Conservation (phyloP, 2,329 filamentous ascomycete species). For the Gyromitra esculenta region DNA sequence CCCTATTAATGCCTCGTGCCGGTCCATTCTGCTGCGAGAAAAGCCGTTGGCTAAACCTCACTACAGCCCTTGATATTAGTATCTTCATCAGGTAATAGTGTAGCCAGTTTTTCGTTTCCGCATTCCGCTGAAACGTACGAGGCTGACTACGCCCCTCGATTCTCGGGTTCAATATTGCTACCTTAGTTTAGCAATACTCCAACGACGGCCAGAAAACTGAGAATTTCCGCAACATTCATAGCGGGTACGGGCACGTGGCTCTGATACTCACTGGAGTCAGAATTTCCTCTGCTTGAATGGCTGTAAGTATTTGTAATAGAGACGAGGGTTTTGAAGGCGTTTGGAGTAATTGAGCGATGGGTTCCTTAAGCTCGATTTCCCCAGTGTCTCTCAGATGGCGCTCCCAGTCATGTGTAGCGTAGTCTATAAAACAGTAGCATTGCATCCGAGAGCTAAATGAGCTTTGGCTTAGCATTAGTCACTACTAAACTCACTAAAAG, state of each 20-base stretch:
- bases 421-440: background rate
- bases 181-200: background rate
- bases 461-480: background rate
- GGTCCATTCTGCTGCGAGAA: background rate
- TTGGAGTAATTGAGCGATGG: background rate
- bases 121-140: background rate
- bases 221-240: background rate
- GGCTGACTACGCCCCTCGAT: background rate
- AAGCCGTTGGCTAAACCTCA: background rate
- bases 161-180: background rate
- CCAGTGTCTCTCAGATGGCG: background rate
- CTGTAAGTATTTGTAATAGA: background rate
- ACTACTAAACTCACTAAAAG: background rate
- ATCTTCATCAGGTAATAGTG: constrained; percentile 4
- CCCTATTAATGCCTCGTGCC: background rate
- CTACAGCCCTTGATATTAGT: background rate
- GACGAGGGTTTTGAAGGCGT: background rate
- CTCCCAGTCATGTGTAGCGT: background rate
- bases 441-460: background rate
- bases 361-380: background rate
- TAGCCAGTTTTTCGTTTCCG: background rate
- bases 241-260: background rate
- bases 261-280: background rate
- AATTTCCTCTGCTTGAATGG: background rate
- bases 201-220: background rate